Base-by-base conservation (phyloP, 257 asterid genomes). In the Nicotiana sylvestris region DNA sequence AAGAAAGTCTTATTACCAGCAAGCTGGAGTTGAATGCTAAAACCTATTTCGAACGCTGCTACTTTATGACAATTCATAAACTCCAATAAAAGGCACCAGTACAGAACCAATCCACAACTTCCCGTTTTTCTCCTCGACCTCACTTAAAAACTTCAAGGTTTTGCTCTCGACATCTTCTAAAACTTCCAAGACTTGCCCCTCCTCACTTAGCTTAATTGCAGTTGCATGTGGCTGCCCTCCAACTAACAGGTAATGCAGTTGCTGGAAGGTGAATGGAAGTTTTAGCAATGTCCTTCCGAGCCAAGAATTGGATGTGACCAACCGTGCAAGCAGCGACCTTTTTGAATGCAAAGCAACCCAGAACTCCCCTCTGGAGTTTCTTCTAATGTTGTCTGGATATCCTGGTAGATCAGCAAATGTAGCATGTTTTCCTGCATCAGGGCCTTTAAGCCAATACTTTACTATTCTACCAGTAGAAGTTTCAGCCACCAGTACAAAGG, bases 281-380 rank as follows among this genome's bases (percentile, higher is more conserved):
- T 89, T 91, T 49, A 91, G 39, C 66, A 89, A 27, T 30, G 80
- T 18, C 3, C 80, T 86, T 9, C 96, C 96, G 0, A 90, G 64
- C 91, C 87, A 89, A 1, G 89, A 81, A 62, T 88, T 79, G 7
- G 91, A 83, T 43, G 81, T 74, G 3, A 81, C 77, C 84, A 85
- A 80, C 77, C 84, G 86, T 18, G 91, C 53, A 9, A 90, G 21
- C 12, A 76, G 12, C 25, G 87, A 91, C 0, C 77, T 43, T 84
- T 92, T 93, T 0, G 92, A 81, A 81, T 93, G 95, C 85, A 93
- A 84, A 16, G 90, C 97, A 0, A 93, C 94, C 98, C 98, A 92
- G 69, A 88, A 93, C 1, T 91, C 92, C 9, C 96, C 95, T 27
- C 85, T 88, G 0, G 88, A 74, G 78, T 90, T 92, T 82, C 91